Base-by-base conservation (phyloP, 306 rosid genomes). In the Calophaca sinica region DNA sequence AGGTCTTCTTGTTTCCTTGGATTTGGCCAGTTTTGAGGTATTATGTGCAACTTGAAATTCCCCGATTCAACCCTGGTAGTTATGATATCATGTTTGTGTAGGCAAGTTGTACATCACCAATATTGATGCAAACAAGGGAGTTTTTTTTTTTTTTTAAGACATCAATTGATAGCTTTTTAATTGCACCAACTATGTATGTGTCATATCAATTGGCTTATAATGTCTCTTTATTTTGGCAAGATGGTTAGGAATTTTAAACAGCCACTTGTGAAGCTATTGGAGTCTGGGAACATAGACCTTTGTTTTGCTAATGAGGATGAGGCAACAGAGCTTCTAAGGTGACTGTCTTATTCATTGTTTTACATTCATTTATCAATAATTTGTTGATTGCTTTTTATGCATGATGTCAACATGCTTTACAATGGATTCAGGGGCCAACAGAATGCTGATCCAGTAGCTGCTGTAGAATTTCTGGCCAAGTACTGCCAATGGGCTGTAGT, bases 21-120 rank as follows among this genome's bases (percentile, higher is more conserved):
- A 94, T 81, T 78, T 94, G 86, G 98, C 98, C 83, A 94, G 98
- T 84, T 94, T 94, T 81, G 98, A 94, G 98, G 98, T 94, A 88
- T 64, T 53, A 5, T 39, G 5, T 41, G 9, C 8, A 41, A 41
- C 7, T 41, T 41, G 33, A 61, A 73, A 14, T 7, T 31, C 9
- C 26, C 26, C 26, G 0, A 20, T 20, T 20, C 26, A 20, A 20
- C 26, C 26, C 26, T 20, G 1, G 26, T 20, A 20, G 26, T 20
- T 20, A 20, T 20, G 26, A 20, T 20, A 20, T 20, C 26, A 20
- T 20, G 26, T 20, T 0, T 41, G 5, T 41, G 45, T 41, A 7
- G 1, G 8, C 45, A 41, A 41, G 8, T 7, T 41, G 45, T 6
- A 6, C 7, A 39, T 0, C 45, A 6, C 2, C 9, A 41, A 41